phyloP scores from a whole-genome alignment of 2,329 filamentous ascomycete genomes.

The Rachicladosporium sp. region DNA sequence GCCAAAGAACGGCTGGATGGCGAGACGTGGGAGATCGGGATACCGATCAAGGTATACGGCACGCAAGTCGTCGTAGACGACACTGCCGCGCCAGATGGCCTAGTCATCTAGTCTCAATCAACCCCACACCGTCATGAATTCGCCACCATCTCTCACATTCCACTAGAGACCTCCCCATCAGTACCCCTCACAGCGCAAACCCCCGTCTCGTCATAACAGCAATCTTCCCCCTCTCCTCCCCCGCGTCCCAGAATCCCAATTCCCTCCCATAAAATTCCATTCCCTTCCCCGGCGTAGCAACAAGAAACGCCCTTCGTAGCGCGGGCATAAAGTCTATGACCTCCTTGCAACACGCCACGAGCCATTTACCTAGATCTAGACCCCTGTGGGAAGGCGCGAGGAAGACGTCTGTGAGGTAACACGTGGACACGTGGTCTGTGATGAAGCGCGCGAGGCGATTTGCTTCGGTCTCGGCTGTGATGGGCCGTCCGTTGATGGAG shows the following conservation, averaged over 20 bases:
- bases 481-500: slow-evolving; percentile 9
- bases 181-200: too few species aligned
- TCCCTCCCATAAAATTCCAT: slow-evolving; percentile 12
- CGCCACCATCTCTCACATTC: too few species aligned
- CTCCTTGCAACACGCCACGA: slow-evolving; percentile 13
- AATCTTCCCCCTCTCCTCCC: too few species aligned
- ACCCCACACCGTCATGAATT: too few species aligned
- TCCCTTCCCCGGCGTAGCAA: slow-evolving; percentile 9
- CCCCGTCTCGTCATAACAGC: too few species aligned
- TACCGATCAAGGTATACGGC: slow-evolving; percentile 25
- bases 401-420: slow-evolving; percentile 19
- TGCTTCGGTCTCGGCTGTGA: slow-evolving; percentile 6
- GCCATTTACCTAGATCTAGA: slow-evolving; percentile 14
- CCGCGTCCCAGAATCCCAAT: slow-evolving; percentile 10
- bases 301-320: slow-evolving; percentile 12
- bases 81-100: slow-evolving; percentile 10
- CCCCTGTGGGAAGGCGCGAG: slow-evolving; percentile 10
- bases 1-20: slow-evolving; percentile 23
- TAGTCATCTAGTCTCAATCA: slow-evolving; percentile 10
- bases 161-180: too few species aligned
- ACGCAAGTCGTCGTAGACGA: slow-evolving; percentile 14
- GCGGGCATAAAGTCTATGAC: slow-evolving; percentile 11
- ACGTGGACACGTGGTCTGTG: slow-evolving; percentile 16
- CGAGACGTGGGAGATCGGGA: slow-evolving; percentile 26
- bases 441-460: slow-evolving; percentile 18